Conservation (phyloP, 1,139 yeast genomes). For the Scheffersomyces cryptocercus region DNA sequence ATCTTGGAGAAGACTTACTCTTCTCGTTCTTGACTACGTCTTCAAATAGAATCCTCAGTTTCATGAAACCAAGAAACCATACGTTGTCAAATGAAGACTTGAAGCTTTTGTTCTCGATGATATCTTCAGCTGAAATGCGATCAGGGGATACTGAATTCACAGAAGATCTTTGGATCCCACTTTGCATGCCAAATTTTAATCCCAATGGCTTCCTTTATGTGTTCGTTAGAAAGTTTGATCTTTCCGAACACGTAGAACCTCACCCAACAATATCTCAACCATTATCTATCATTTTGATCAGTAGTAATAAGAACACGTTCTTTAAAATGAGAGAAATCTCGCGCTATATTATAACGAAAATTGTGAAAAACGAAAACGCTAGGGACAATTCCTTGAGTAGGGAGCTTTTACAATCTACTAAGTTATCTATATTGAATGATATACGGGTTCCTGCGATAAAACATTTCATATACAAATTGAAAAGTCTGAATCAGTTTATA, state of each 20-base stretch:
- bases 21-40: constrained; percentile 31
- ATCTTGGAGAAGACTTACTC: constrained; percentile 31
- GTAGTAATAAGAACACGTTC: constrained; percentile 83
- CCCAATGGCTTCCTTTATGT: constrained; percentile 84
- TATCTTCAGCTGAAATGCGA: constrained; percentile 22
- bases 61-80: constrained; percentile 39
- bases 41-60: constrained; percentile 28
- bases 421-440: constrained; percentile 34
- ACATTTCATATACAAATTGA: constrained; percentile 81
- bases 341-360: constrained; percentile 47
- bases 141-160: constrained; percentile 15
- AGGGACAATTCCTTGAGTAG: constrained; percentile 35
- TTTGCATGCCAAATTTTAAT: constrained; percentile 90
- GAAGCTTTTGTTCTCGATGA: constrained; percentile 28
- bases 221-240: constrained; percentile 62
- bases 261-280: constrained; percentile 9
- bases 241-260: constrained; percentile 24
- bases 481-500: constrained; percentile 37
- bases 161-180: constrained; percentile 91
- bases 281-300: constrained; percentile 56
- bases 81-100: constrained; percentile 33
- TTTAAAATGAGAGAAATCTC: constrained; percentile 69
- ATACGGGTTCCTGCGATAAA: constrained; percentile 63
- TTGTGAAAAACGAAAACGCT: constrained; percentile 29
- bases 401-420: constrained; percentile 25